These are phyloP conservation scores for Gastrolobium villosum DNA, from an alignment of 306 rosid species.

Conservation along the genomic window DNA sequence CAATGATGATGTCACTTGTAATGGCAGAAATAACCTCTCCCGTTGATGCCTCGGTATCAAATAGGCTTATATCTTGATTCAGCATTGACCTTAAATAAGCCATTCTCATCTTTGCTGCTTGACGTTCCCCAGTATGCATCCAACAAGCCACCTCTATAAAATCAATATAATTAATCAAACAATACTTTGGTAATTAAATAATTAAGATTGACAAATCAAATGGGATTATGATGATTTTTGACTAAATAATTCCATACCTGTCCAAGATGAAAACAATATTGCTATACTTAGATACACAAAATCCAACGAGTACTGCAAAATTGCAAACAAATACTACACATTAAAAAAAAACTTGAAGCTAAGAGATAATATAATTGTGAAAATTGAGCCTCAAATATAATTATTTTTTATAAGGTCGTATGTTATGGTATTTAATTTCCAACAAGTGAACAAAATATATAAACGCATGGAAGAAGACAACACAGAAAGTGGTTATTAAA, in stretches of 20 bases:
- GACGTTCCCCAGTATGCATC: conserved; percentile 98
- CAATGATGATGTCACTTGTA: conserved; percentile 84
- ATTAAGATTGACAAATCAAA: background rate
- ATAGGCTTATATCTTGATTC: conserved; percentile 89
- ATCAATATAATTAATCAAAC: conserved; percentile 6
- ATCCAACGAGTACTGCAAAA: conserved; percentile 91
- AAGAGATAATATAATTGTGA: background rate
- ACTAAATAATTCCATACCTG: conserved; percentile 59
- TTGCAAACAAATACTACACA: conserved; percentile 9
- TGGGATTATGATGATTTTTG: background rate
- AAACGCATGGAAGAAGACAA: conserved; percentile 31
- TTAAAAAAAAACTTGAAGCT: background rate
- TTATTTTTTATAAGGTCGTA: no score
- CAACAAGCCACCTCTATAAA: conserved; percentile 96
- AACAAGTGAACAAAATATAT: background rate
- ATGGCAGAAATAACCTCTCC: conserved; percentile 94
- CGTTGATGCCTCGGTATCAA: conserved; percentile 92
- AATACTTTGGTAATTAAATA: no score
- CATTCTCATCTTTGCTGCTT: conserved; percentile 97
- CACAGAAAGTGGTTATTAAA: background rate
- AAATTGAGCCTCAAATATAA: background rate
- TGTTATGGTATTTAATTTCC: background rate
- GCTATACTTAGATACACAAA: conserved; percentile 88
- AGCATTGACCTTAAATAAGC: conserved; percentile 90
- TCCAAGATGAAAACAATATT: conserved; percentile 95